phyloP scores from a whole-genome alignment of 768 basidiomycete genomes.

The Lactifluus piperatus region DNA sequence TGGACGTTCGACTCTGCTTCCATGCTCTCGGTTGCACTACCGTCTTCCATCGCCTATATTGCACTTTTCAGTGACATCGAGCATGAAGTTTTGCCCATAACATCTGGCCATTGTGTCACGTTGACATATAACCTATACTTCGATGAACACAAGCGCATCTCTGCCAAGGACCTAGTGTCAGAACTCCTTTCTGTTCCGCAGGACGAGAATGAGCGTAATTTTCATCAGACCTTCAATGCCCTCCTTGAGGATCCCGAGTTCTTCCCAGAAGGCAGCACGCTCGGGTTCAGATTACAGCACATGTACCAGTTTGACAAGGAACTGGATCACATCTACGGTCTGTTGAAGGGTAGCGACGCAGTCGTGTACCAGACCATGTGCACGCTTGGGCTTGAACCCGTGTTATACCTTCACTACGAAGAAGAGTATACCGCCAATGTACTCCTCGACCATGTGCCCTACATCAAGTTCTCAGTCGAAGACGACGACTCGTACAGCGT shows the following conservation, averaged over 20 bases:
- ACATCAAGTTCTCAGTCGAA: not conserved
- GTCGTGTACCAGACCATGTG: not conserved
- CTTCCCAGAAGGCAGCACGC: not conserved
- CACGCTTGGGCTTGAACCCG: not conserved
- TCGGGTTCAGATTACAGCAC: not conserved
- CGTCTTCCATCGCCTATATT: slow-evolving; percentile 28
- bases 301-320: not conserved
- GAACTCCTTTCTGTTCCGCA: not conserved
- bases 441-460: not conserved
- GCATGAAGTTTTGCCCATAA: slow-evolving; percentile 38
- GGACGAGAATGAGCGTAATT: not conserved
- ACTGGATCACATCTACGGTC: not conserved
- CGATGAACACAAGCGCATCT: not conserved
- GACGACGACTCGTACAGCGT: not conserved
- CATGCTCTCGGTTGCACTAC: slow-evolving; percentile 13
- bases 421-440: not conserved
- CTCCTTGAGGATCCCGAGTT: slow-evolving; percentile 1
- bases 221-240: too few relatives aligned
- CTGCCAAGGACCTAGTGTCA: not conserved
- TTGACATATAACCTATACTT: too few relatives aligned
- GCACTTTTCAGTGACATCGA: slow-evolving; percentile 39
- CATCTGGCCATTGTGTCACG: too few relatives aligned
- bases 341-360: slow-evolving; percentile 5
- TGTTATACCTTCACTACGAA: not conserved
- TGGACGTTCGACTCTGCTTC: slow-evolving; percentile 28